Base-by-base conservation (phyloP, 495 filamentous ascomycete species). In the Hypoxylon rickii region DNA sequence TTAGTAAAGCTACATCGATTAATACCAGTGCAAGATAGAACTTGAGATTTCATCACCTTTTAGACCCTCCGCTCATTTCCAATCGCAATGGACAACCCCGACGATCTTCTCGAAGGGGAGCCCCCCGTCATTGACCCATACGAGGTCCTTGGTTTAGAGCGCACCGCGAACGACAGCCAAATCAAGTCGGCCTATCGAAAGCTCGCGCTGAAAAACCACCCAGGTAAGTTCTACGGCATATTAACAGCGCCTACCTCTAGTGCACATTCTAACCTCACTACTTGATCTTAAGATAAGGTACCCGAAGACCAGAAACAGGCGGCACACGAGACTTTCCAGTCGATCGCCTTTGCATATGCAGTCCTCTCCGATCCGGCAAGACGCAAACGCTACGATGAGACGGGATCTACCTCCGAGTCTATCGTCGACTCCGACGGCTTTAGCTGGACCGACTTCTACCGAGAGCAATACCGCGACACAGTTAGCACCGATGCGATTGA, bases 291-390 rank as follows among this genome's bases (percentile, higher is more conserved):
- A 87, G 92, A 96, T 77, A 96, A 96, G 68, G 88, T 84, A 12
- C 43, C 81, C 36, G 73, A 80, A 1, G 77, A 83, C 26, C 69
- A 82, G 26, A 88, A 87, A 64, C 78, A 83, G 7, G 73, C 79
- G 44, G 92, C 95, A 6, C 84, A 94, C 57, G 67, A 75, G 42
- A 85, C 81, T 29, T 98, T 98, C 77, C 94, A 97, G 67, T 76
- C 85, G 44, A 85, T 97, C 61, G 94, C 92, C 7, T 92, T 97
- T 56, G 92, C 95, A 36, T 96, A 97, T 65, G 91, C 89, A 13
- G 86, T 98, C 39, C 84, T 98, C 38, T 96, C 90, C 19, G 89
- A 96, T 51, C 74, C 83, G 7, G 74, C 77, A 3, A 83, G 92
- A 24, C 87, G 93, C 44, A 82, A 81, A 42, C 86, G 90, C 51